phyloP scores from a whole-genome alignment of 2,329 filamentous ascomycete species.

The Cytospora leucostoma region DNA sequence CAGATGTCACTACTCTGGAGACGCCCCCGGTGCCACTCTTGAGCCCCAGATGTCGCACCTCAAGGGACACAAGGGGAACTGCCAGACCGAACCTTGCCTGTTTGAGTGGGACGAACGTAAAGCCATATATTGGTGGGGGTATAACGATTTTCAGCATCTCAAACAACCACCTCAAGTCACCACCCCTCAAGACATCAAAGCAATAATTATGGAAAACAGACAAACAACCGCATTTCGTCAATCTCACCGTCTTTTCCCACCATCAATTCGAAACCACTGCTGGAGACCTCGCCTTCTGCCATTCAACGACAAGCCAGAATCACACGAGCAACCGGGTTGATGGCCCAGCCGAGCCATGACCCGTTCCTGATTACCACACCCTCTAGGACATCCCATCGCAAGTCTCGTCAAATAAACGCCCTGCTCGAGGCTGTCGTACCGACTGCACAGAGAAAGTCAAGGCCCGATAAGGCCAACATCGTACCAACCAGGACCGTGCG shows the following conservation, averaged over 20 bases:
- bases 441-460: not conserved
- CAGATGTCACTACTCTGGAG: too few relatives aligned
- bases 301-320: not conserved
- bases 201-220: not conserved
- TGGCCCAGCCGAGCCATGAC: not conserved
- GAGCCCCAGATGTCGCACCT: too few relatives aligned
- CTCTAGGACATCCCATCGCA: not conserved
- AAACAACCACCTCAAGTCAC: constrained; percentile 27
- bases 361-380: not conserved
- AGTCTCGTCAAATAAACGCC: not conserved
- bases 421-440: not conserved
- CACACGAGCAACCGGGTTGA: not conserved
- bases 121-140: constrained; percentile 27
- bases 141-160: constrained; percentile 27
- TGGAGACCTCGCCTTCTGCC: not conserved
- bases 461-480: not conserved
- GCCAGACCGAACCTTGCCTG: not conserved
- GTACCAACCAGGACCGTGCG: not conserved
- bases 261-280: not conserved
- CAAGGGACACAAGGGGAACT: too few relatives aligned
- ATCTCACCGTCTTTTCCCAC: constrained; percentile 9
- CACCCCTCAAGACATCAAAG: constrained; percentile 23
- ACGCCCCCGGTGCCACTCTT: too few relatives aligned
- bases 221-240: not conserved
- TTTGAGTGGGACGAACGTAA: not conserved